Conservation (phyloP, 768 basidiomycete genomes). For the Pleurotus eryngii region DNA sequence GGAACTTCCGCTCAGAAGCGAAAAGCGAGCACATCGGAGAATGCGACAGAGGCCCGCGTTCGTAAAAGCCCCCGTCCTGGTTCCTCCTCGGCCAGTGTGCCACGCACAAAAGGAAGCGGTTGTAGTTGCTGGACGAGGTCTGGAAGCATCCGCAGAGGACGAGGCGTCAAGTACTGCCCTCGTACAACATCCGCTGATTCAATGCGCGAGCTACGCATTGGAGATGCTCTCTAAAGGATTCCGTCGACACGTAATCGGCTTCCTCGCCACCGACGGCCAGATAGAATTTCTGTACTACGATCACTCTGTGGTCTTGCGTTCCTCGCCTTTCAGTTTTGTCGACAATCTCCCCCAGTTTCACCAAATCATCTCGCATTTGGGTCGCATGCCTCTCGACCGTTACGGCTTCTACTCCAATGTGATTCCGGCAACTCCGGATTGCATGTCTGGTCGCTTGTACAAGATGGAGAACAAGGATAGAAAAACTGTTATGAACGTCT, state of each 20-base stretch:
- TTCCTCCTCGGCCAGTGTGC: too few relatives aligned
- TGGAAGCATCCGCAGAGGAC: not conserved
- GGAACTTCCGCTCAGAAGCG: not conserved
- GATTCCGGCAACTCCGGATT: not conserved
- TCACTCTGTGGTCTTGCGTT: conserved; percentile 15
- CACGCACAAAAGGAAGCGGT: not conserved
- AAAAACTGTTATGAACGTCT: not conserved
- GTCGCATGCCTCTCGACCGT: not conserved
- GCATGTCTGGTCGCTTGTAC: not conserved
- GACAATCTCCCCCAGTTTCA: too few relatives aligned
- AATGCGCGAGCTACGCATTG: conserved; percentile 23
- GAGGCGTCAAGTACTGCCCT: not conserved
- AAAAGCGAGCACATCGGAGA: not conserved
- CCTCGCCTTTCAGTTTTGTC: conserved; percentile 10
- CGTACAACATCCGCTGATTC: conserved; percentile 3
- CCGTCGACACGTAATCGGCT: conserved; percentile 16
- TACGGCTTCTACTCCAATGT: not conserved
- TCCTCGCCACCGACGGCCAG: conserved; percentile 11
- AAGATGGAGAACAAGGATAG: not conserved
- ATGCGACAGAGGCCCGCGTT: too few relatives aligned
- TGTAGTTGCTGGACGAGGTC: not conserved
- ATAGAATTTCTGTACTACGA: conserved; percentile 18
- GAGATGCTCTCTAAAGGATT: conserved; percentile 19
- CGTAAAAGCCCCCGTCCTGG: too few relatives aligned
- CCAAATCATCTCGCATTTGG: not conserved